Percentiles rank a stretch among this genome's conserved stretches.
phyloP scores from a whole-genome alignment of 805 yeast genomes.

The Hermanozyma aechmeae region DNA sequence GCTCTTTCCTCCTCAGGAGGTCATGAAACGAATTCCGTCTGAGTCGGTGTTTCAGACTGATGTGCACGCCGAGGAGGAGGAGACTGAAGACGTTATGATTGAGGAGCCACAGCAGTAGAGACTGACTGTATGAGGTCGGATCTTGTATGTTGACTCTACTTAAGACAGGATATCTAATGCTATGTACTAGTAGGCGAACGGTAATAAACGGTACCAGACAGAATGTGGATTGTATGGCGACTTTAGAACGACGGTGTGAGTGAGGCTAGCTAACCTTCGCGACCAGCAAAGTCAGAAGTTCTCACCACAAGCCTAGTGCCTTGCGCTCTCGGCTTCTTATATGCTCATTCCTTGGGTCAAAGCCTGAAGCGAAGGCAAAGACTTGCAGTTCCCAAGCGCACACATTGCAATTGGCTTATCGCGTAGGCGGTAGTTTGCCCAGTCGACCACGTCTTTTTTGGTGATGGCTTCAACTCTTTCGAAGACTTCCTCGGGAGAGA shows the following conservation, averaged over 20 bases:
- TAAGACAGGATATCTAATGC: too few species aligned
- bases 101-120: too few species aligned
- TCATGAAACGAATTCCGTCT: slow-evolving; percentile 70
- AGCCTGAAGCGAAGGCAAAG: slow-evolving; percentile 60
- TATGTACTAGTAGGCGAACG: too few species aligned
- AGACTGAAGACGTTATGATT: slow-evolving; percentile 15
- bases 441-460: slow-evolving; percentile 67
- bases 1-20: slow-evolving; percentile 55
- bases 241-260: too few species aligned
- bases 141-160: too few species aligned
- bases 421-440: slow-evolving; percentile 78
- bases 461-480: slow-evolving; percentile 69
- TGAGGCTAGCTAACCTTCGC: too few species aligned
- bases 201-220: too few species aligned
- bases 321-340: too few species aligned
- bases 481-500: slow-evolving; percentile 67
- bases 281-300: too few species aligned
- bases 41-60: slow-evolving; percentile 44
- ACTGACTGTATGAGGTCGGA: too few species aligned
- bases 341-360: slow-evolving; percentile 34
- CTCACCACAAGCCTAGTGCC: too few species aligned
- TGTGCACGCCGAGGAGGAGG: slow-evolving; percentile 23
- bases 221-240: too few species aligned
- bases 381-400: slow-evolving; percentile 75
- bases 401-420: slow-evolving; percentile 81